These are phyloP conservation scores for Zalaria obscura DNA, from an alignment of 2,329 filamentous ascomycete genomes.

Conservation along the genomic window DNA sequence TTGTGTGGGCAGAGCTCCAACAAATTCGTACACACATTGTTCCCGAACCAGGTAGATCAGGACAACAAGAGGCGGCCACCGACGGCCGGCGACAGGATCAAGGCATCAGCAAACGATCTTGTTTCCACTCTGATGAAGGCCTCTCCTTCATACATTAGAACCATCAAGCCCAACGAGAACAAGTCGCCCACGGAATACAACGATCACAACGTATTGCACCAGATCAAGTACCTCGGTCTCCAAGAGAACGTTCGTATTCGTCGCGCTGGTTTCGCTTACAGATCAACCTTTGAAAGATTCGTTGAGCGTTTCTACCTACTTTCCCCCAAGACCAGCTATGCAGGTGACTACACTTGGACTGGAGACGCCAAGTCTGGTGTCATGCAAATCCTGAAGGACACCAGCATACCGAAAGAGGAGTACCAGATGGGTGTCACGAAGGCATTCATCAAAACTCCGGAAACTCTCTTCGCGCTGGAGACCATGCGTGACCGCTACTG, in stretches of 20 bases:
- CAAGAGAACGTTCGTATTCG: conserved; percentile 98
- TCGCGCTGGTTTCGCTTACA: conserved; percentile 89
- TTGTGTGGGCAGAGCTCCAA: conserved; percentile 76
- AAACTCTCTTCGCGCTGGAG: conserved; percentile 90
- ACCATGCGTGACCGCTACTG: conserved; percentile 97
- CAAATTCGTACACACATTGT: conserved; percentile 71
- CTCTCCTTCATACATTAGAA: conserved; percentile 93
- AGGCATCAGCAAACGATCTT: conserved; percentile 82
- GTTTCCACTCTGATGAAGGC: conserved; percentile 95
- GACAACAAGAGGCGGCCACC: conserved; percentile 91
- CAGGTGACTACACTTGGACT: conserved; percentile 92
- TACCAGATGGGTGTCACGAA: conserved; percentile 96
- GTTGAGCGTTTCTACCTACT: conserved; percentile 93
- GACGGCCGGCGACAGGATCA: conserved; percentile 92
- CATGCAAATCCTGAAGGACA: conserved; percentile 88
- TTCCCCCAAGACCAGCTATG: conserved; percentile 88
- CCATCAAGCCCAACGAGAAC: conserved; percentile 98
- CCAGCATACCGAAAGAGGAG: conserved; percentile 85
- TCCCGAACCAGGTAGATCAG: conserved; percentile 86
- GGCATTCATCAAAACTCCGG: conserved; percentile 95
- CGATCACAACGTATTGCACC: conserved; percentile 80
- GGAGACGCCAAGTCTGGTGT: conserved; percentile 79
- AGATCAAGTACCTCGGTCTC: conserved; percentile 98
- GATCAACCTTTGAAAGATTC: conserved; percentile 95
- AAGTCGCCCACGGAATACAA: conserved; percentile 94